Conservation (phyloP, 2,329 filamentous ascomycete species). For the Neopestalotiopsis clavispora region DNA sequence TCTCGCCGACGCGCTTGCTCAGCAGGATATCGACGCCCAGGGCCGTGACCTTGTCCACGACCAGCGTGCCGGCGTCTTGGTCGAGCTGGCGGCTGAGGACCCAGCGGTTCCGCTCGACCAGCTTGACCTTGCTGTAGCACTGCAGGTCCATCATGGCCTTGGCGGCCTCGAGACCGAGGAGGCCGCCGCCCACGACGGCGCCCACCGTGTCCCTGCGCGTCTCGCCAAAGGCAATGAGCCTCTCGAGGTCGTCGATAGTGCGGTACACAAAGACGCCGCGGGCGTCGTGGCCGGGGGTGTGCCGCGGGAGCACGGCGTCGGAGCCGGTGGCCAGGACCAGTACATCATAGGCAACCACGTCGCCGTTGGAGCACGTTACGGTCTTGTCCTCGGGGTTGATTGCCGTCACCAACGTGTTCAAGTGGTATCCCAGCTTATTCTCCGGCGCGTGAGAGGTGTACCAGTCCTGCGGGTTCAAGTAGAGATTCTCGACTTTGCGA, state of each 20-base stretch:
- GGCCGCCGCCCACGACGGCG: slow-evolving; percentile 80
- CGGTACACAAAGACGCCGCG: slow-evolving; percentile 89
- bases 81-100: slow-evolving; percentile 84
- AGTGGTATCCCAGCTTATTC: slow-evolving; percentile 73
- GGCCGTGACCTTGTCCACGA: slow-evolving; percentile 79
- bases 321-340: slow-evolving; percentile 87
- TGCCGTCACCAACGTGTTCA: slow-evolving; percentile 75
- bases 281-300: slow-evolving; percentile 79
- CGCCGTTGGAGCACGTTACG: slow-evolving; percentile 73
- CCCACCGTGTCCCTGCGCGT: slow-evolving; percentile 71
- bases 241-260: slow-evolving; percentile 80
- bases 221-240: slow-evolving; percentile 75
- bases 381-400: slow-evolving; percentile 68
- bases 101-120: slow-evolving; percentile 85
- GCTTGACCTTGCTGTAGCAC: slow-evolving; percentile 72
- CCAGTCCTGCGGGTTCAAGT: slow-evolving; percentile 85
- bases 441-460: slow-evolving; percentile 67
- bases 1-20: slow-evolving; percentile 74
- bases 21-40: slow-evolving; percentile 82
- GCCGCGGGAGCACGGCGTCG: slow-evolving; percentile 73
- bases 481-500: slow-evolving; percentile 83
- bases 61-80: slow-evolving; percentile 78
- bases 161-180: slow-evolving; percentile 86
- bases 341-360: slow-evolving; percentile 75
- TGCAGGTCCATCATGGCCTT: slow-evolving; percentile 90